These are phyloP conservation scores for Terfezia boudieri DNA, from an alignment of 495 filamentous ascomycete genomes.

Conservation along the genomic window DNA sequence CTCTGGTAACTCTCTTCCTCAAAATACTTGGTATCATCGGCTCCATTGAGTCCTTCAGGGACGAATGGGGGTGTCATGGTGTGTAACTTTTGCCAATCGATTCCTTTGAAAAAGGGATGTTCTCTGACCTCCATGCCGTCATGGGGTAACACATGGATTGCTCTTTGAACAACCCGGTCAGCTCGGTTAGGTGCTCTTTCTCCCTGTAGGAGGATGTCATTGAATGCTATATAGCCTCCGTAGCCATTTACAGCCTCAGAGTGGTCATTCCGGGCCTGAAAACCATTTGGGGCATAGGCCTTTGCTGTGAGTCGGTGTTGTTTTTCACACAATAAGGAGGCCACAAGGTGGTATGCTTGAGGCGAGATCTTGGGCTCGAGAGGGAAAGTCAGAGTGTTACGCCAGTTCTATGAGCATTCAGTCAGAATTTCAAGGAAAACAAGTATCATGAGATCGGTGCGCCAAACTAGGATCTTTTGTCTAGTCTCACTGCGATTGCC, in stretches of 20 bases:
- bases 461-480: conserved; percentile 48
- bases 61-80: conserved; percentile 49
- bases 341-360: conserved; percentile 50
- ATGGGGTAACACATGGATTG: conserved; percentile 39
- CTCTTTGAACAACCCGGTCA: too few relatives aligned
- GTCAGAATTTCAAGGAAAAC: neutral
- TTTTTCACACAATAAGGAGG: conserved; percentile 51
- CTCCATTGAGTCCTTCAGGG: conserved; percentile 37
- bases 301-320: conserved; percentile 49
- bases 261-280: neutral
- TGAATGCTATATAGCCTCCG: too few relatives aligned
- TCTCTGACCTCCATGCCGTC: conserved; percentile 60
- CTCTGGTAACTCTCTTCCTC: conserved; percentile 43
- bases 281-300: neutral
- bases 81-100: conserved; percentile 48
- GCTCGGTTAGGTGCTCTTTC: too few relatives aligned
- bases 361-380: conserved; percentile 34
- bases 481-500: conserved; percentile 67
- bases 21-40: conserved; percentile 78
- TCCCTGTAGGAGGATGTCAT: too few relatives aligned
- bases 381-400: conserved; percentile 38
- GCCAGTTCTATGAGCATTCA: conserved; percentile 19
- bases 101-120: conserved; percentile 48
- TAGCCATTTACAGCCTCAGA: too few relatives aligned
- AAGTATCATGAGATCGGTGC: conserved; percentile 11